A percentile compares a stretch with the other conserved stretches of the same genome.
phyloP scores from a whole-genome alignment of 768 basidiomycete genomes.

The Boletus patriciae region DNA sequence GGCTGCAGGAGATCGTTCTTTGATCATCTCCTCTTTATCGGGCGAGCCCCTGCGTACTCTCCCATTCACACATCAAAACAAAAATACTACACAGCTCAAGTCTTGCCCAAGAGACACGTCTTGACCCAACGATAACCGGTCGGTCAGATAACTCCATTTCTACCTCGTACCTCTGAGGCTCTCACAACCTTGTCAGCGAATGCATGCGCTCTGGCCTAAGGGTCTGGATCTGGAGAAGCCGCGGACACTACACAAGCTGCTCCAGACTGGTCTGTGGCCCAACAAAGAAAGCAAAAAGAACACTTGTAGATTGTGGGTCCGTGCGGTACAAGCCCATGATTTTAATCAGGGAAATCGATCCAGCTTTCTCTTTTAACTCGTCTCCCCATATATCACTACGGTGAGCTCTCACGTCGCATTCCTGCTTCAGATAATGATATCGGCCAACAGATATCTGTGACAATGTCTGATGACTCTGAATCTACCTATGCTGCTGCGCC shows the following conservation, averaged over 20 bases:
- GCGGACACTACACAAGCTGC: not conserved
- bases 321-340: not conserved
- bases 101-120: too few species aligned
- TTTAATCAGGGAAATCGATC: not conserved
- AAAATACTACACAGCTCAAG: too few species aligned
- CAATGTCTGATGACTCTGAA: not conserved
- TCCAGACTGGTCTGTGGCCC: too few species aligned
- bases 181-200: not conserved
- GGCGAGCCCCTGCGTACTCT: too few species aligned
- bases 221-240: not conserved
- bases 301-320: not conserved
- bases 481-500: conserved; percentile 11
- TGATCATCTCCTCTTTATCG: too few species aligned
- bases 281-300: not conserved
- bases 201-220: not conserved
- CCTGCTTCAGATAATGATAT: not conserved
- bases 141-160: not conserved
- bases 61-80: too few species aligned
- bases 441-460: not conserved
- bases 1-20: too few species aligned
- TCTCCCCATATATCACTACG: not conserved
- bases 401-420: not conserved
- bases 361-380: too few species aligned
- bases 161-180: not conserved
- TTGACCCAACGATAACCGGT: not conserved